Evolutionary conservation across 2,329 filamentous ascomycete species (phyloP).

Genomic region (Colletotrichum melonis): DNA sequence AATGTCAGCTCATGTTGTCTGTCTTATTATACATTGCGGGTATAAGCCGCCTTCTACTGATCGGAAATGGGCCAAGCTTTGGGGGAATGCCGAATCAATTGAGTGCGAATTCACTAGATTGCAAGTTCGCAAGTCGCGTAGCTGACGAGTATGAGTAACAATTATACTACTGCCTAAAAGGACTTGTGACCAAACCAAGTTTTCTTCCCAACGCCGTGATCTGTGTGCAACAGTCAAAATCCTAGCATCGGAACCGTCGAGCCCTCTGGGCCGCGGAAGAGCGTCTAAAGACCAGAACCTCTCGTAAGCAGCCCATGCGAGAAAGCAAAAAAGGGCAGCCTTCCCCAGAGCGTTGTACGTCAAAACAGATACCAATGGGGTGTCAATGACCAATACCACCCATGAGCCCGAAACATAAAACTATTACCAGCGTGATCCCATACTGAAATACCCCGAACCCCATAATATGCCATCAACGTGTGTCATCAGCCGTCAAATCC

Average conservation of each 20-base stretch:
- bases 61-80: not conserved
- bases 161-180: not conserved
- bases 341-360: not conserved
- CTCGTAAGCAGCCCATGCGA: not conserved
- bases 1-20: not conserved
- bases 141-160: not conserved
- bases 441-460: constrained; percentile 25
- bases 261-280: not conserved
- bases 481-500: constrained; percentile 36
- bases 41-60: not conserved
- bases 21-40: not conserved
- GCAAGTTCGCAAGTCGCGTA: not conserved
- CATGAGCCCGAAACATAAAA: constrained; percentile 21
- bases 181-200: not conserved
- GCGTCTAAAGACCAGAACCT: not conserved
- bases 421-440: constrained; percentile 17
- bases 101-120: not conserved
- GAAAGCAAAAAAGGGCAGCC: not conserved
- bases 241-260: not conserved
- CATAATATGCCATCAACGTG: constrained; percentile 29
- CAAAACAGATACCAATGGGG: constrained; percentile 23
- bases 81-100: not conserved
- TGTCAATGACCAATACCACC: constrained; percentile 27
- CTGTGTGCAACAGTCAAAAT: not conserved
- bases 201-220: constrained; percentile 3